These are phyloP conservation scores for Trichosphaerium sp. DNA, from an alignment of 78 protist genomes.

Conservation along the genomic window DNA sequence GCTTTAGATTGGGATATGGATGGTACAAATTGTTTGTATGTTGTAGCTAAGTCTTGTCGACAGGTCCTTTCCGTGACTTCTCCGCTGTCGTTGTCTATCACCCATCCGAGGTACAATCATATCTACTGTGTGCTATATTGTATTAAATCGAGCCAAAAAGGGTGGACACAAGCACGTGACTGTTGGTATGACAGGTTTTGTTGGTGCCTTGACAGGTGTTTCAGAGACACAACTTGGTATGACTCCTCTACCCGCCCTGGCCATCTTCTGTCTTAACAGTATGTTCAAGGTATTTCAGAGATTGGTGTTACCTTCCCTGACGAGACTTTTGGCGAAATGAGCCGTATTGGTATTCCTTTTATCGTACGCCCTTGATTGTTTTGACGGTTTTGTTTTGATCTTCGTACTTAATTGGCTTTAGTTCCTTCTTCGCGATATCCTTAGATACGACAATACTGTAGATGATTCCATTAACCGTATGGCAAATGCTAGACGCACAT, in stretches of 20 bases:
- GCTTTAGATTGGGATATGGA: constrained; percentile 22
- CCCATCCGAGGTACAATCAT: not conserved
- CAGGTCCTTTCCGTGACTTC: not conserved
- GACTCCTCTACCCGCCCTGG: too few species aligned
- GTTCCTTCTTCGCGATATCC: constrained; percentile 3
- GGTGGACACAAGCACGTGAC: constrained; percentile 3
- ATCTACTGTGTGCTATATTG: too few species aligned
- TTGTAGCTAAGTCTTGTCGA: too few species aligned
- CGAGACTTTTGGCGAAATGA: constrained; percentile 3
- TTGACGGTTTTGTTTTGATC: too few species aligned
- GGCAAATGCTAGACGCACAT: constrained; percentile 6
- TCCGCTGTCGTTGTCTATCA: constrained; percentile 7
- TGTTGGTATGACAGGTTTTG: constrained; percentile 15
- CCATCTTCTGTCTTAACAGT: not conserved
- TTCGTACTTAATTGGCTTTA: too few species aligned
- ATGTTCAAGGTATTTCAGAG: not conserved
- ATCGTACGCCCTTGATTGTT: too few species aligned
- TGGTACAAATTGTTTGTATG: too few species aligned
- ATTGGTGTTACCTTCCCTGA: constrained; percentile 22
- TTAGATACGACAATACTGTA: not conserved
- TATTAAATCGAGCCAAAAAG: too few species aligned
- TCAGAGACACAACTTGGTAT: too few species aligned
- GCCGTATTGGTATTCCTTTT: constrained; percentile 21
- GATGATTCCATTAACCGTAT: not conserved
- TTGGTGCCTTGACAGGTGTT: constrained; percentile 13